Evolutionary conservation across 768 basidiomycete species (phyloP).

Genomic region (Lepiota venenata): DNA sequence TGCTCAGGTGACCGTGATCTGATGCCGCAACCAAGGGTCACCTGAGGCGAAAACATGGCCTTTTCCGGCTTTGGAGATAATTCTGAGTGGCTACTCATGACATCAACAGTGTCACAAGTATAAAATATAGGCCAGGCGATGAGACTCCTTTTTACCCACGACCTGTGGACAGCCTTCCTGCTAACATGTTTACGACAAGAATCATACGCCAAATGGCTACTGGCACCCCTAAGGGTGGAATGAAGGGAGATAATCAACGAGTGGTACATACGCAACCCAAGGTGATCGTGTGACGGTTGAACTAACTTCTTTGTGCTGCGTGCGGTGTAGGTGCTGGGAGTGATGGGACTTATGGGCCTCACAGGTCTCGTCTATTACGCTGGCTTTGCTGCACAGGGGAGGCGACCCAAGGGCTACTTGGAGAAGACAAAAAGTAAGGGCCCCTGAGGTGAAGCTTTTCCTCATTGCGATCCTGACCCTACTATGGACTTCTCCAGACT

Average conservation of each 20-base stretch:
- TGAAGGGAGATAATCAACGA: constrained; percentile 8
- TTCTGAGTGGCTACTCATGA: too few relatives aligned
- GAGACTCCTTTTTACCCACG: not conserved
- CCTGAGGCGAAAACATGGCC: too few relatives aligned
- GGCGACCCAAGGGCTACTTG: not conserved
- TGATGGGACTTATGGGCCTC: constrained; percentile 5
- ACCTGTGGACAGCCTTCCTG: not conserved
- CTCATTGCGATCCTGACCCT: not conserved
- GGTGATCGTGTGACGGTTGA: not conserved
- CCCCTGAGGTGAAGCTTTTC: not conserved
- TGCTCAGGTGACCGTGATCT: too few relatives aligned
- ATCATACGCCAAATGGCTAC: constrained; percentile 10
- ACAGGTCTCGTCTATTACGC: constrained; percentile 8
- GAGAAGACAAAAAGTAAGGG: constrained; percentile 6
- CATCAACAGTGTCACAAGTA: too few relatives aligned
- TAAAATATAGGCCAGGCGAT: too few relatives aligned
- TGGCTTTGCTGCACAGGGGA: not conserved
- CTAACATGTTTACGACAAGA: constrained; percentile 7
- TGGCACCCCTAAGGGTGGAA: constrained; percentile 5
- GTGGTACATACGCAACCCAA: not conserved
- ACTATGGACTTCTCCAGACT: constrained; percentile 3
- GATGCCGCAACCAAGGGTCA: too few relatives aligned
- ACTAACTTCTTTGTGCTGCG: not conserved
- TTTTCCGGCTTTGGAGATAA: too few relatives aligned
- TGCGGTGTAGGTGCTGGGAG: not conserved